A percentile compares a stretch with the other conserved stretches of the same genome.
phyloP scores from a whole-genome alignment of 1,284 basidiomycete species.

The Ustilago curta region DNA sequence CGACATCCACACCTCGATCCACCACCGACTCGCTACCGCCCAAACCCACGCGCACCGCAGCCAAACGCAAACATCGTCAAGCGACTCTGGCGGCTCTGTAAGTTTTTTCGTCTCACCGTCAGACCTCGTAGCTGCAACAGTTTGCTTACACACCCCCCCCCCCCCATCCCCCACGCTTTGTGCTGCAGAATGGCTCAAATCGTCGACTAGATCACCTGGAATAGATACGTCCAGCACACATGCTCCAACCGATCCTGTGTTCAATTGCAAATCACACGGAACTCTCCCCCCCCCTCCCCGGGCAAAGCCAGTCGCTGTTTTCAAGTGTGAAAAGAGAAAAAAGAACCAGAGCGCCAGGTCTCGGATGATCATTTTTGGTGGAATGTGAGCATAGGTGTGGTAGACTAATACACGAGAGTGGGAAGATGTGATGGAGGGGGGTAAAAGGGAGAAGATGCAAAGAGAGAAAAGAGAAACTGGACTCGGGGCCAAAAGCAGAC shows the following conservation, averaged over 20 bases:
- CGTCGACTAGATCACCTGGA: no score
- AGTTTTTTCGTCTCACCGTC: conserved; percentile 10
- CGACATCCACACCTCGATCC: no score
- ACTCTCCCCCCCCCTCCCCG: no score
- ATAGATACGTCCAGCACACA: background rate
- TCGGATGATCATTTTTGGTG: conserved; percentile 5
- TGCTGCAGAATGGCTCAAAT: conserved; percentile 38
- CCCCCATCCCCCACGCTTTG: no score
- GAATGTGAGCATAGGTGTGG: background rate
- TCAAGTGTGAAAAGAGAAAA: conserved; percentile 1
- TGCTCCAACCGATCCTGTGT: background rate
- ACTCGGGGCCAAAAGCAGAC: no score
- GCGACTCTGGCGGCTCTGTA: conserved; percentile 35
- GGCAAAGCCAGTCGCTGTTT: no score
- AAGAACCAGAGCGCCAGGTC: background rate
- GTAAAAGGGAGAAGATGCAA: conserved; percentile 9
- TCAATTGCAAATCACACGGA: background rate
- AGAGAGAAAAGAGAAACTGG: conserved; percentile 5
- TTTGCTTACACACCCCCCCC: no score
- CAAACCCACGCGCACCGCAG: no score
- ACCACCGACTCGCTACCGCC: background rate
- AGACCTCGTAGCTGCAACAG: no score
- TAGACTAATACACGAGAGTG: conserved; percentile 19
- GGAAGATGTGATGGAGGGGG: background rate
- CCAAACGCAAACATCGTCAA: conserved; percentile 10